phyloP scores from a whole-genome alignment of 352 stramenopile genomes.

The Phytophthora pistaciae region DNA sequence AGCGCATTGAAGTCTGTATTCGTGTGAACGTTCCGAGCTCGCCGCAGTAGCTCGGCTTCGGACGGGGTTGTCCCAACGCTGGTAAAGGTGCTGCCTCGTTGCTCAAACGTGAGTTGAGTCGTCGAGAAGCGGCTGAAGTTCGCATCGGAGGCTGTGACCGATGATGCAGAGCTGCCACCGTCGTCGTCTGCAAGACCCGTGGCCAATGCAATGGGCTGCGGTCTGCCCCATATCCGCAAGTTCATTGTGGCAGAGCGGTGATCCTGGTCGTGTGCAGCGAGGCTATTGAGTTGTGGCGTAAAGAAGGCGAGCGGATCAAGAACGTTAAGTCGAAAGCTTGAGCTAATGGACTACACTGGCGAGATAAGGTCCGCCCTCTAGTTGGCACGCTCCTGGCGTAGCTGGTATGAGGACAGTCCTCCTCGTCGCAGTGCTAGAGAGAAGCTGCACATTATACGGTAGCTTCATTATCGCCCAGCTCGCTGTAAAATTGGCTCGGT shows the following conservation, averaged over 20 bases:
- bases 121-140: slow-evolving; percentile 9
- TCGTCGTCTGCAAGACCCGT: background rate
- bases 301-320: background rate
- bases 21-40: background rate
- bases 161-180: background rate
- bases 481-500: background rate
- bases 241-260: background rate
- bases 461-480: background rate
- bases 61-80: background rate
- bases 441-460: background rate
- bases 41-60: slow-evolving; percentile 3
- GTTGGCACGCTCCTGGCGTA: slow-evolving; percentile 1
- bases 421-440: background rate
- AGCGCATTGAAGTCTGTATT: slow-evolving; percentile 6
- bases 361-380: slow-evolving; percentile 6
- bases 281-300: background rate
- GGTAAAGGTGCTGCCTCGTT: slow-evolving; percentile 4
- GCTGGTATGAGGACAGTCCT: slow-evolving; percentile 13
- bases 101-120: slow-evolving; percentile 1
- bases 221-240: slow-evolving; percentile 1
- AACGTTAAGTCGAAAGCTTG: background rate
- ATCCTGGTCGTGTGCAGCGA: background rate
- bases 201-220: background rate
- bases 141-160: slow-evolving; percentile 4
- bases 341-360: background rate